A percentile compares a stretch with the other conserved stretches of the same genome.
phyloP scores from a whole-genome alignment of 2,329 filamentous ascomycete genomes.

The Elsinoe fawcettii region DNA sequence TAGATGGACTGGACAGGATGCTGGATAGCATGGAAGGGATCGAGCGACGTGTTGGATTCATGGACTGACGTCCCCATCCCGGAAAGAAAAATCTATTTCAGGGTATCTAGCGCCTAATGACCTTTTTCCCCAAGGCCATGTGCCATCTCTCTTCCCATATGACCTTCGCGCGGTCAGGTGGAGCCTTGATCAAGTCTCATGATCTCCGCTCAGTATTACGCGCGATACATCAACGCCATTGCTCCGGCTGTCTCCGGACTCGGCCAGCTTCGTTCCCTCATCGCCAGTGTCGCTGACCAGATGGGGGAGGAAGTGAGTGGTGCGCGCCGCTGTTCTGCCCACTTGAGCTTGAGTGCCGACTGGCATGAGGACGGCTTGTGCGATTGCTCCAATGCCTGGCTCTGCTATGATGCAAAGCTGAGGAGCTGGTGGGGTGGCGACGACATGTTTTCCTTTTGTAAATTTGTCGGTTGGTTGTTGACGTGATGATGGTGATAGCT shows the following conservation, averaged over 20 bases:
- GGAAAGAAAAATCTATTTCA: neutral
- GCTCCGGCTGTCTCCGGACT: constrained; percentile 8
- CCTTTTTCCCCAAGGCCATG: constrained; percentile 2
- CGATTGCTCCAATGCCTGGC: neutral
- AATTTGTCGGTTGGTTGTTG: neutral
- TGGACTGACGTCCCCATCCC: neutral
- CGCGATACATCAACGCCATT: constrained; percentile 39
- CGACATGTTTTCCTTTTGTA: constrained; percentile 3
- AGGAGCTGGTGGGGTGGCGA: constrained; percentile 4
- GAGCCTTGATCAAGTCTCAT: constrained; percentile 45
- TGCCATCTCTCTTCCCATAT: constrained; percentile 3
- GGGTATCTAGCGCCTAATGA: neutral
- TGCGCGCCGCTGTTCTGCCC: neutral
- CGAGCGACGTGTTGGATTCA: constrained; percentile 21
- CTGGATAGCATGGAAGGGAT: constrained; percentile 30
- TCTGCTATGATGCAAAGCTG: neutral
- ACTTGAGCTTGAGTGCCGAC: constrained; percentile 1
- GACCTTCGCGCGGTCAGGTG: constrained; percentile 41
- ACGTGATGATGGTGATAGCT: neutral
- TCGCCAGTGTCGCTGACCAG: neutral
- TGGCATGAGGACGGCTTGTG: constrained; percentile 12
- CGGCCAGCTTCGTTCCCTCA: constrained; percentile 3
- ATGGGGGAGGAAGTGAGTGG: constrained; percentile 1
- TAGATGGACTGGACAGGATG: constrained; percentile 42
- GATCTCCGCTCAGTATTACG: constrained; percentile 49